These are phyloP conservation scores for Salix arbutifolia DNA, from an alignment of 345 rosid genomes.

Conservation along the genomic window DNA sequence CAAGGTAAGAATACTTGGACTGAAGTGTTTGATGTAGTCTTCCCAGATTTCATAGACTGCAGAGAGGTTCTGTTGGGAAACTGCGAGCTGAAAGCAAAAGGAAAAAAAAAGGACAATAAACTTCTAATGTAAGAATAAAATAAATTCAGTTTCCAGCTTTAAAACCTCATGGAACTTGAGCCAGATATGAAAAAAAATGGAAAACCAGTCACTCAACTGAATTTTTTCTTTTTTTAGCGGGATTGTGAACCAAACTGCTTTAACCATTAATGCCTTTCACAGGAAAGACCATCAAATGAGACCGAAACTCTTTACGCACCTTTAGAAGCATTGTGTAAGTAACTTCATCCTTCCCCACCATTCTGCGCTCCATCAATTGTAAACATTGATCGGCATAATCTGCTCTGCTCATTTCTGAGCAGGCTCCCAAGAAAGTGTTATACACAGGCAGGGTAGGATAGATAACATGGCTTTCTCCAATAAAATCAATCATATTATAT, in stretches of 20 bases:
- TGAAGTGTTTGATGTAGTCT: constrained; percentile 57
- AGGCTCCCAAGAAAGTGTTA: constrained; percentile 60
- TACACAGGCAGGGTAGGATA: constrained; percentile 45
- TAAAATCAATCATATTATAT: constrained; percentile 42
- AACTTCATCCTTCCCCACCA: constrained; percentile 64
- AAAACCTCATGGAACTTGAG: not conserved
- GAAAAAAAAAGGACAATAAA: constrained; percentile 8
- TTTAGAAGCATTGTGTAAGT: constrained; percentile 74
- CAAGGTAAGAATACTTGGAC: constrained; percentile 40
- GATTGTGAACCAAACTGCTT: not conserved
- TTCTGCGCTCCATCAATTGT: constrained; percentile 67
- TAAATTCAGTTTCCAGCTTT: not conserved
- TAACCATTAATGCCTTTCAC: not conserved
- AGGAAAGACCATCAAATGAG: constrained; percentile 4
- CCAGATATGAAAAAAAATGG: not conserved
- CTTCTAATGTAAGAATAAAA: constrained; percentile 10
- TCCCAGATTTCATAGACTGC: constrained; percentile 62
- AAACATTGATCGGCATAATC: constrained; percentile 56
- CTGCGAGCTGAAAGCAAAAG: constrained; percentile 67
- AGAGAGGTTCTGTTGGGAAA: constrained; percentile 51
- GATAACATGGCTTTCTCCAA: constrained; percentile 45
- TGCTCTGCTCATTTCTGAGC: constrained; percentile 34
- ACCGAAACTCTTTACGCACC: constrained; percentile 37
- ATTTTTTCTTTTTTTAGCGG: not conserved
- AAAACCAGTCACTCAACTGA: not conserved